phyloP scores from a whole-genome alignment of 352 stramenopile genomes.

The Phytophthora boehmeriae region DNA sequence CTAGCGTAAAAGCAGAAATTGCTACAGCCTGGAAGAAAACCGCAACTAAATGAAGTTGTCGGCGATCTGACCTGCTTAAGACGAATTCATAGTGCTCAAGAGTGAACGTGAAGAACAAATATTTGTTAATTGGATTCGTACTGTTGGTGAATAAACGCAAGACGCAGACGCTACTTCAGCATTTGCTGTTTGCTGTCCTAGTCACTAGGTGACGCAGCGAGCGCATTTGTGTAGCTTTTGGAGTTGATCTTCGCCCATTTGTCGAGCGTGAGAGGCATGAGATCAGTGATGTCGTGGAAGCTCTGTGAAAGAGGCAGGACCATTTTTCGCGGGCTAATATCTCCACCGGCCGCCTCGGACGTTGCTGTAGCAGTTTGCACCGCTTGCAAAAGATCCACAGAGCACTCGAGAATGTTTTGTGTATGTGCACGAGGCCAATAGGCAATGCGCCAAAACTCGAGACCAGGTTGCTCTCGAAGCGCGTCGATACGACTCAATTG shows the following conservation, averaged over 20 bases:
- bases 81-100: too few species aligned
- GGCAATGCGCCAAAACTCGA: slow-evolving; percentile 62
- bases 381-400: slow-evolving; percentile 46
- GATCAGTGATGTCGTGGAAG: slow-evolving; percentile 69
- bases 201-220: slow-evolving; percentile 27
- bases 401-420: slow-evolving; percentile 56
- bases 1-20: slow-evolving; percentile 47
- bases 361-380: slow-evolving; percentile 27
- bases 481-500: slow-evolving; percentile 50
- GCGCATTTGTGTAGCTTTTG: slow-evolving; percentile 53
- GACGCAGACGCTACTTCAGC: neutral
- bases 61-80: too few species aligned
- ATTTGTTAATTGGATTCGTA: neutral
- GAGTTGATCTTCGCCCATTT: slow-evolving; percentile 54
- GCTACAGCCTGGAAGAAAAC: slow-evolving; percentile 58
- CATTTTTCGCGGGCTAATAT: slow-evolving; percentile 26
- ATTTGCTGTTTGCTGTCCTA: neutral
- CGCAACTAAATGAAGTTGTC: slow-evolving; percentile 26
- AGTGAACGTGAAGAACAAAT: too few species aligned
- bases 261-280: slow-evolving; percentile 51
- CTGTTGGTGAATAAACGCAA: neutral
- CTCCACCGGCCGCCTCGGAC: slow-evolving; percentile 15
- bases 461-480: slow-evolving; percentile 36
- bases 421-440: slow-evolving; percentile 55
- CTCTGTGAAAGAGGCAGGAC: slow-evolving; percentile 47